phyloP scores from a whole-genome alignment of 2,329 filamentous ascomycete genomes.

The Microcyclospora pomicola region DNA sequence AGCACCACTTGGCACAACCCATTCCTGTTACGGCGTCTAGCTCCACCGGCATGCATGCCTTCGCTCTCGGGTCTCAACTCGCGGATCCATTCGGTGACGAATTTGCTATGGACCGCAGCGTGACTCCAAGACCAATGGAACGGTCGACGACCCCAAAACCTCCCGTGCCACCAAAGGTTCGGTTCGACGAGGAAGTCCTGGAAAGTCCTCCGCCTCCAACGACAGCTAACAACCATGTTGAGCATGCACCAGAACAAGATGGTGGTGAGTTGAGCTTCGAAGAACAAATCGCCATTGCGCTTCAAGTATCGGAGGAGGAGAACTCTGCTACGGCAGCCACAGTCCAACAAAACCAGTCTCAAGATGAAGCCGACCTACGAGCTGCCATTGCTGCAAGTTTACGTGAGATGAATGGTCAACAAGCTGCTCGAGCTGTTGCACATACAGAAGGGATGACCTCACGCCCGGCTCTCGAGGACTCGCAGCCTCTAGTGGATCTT shows the following conservation, averaged over 20 bases:
- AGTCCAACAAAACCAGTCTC: constrained; percentile 9
- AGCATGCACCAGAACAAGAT: constrained; percentile 6
- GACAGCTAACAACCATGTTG: constrained; percentile 1
- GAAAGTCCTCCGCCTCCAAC: constrained; percentile 3
- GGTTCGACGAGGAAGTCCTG: constrained; percentile 14
- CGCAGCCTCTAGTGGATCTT: constrained; percentile 16
- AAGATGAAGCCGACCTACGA: constrained; percentile 16
- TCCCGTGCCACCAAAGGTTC: constrained; percentile 29
- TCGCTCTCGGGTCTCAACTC: constrained; percentile 27
- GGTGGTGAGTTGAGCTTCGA: constrained; percentile 20
- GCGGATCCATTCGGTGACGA: constrained; percentile 35
- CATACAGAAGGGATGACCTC: constrained; percentile 8
- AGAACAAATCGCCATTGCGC: constrained; percentile 24
- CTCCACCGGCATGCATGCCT: constrained; percentile 18
- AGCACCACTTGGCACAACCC: constrained; percentile 12
- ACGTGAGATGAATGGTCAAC: constrained; percentile 14
- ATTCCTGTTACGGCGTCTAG: constrained; percentile 9
- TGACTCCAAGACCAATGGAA: constrained; percentile 26
- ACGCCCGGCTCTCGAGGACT: constrained; percentile 2
- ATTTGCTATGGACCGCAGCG: constrained; percentile 23
- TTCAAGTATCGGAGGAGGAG: constrained; percentile 23
- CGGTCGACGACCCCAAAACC: constrained; percentile 9
- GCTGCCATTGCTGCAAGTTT: constrained; percentile 24
- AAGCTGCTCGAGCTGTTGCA: constrained; percentile 11
- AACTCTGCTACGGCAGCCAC: constrained; percentile 12